phyloP scores from a whole-genome alignment of 148 eudicot genomes.

The Salicornia ramosissima region DNA sequence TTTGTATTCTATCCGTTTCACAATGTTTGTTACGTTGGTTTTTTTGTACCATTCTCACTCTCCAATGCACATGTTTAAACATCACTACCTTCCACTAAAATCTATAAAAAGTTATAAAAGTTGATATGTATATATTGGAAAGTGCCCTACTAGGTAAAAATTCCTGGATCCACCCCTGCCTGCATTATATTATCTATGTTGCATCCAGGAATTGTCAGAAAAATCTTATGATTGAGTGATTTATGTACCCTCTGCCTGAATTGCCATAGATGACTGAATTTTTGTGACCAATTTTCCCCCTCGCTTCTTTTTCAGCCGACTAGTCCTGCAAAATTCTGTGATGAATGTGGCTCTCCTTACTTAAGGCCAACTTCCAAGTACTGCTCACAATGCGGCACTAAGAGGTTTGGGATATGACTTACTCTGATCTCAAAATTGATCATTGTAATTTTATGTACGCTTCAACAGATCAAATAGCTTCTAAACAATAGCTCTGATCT shows the following conservation, averaged over 20 bases:
- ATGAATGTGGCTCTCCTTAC: constrained; percentile 89
- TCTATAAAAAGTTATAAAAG: too few species aligned
- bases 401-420: constrained; percentile 69
- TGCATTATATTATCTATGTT: not conserved
- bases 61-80: too few species aligned
- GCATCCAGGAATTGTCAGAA: not conserved
- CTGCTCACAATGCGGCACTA: constrained; percentile 90
- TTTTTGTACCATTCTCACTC: too few species aligned
- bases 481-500: not conserved
- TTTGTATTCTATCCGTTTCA: too few species aligned
- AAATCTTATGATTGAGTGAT: not conserved
- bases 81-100: too few species aligned
- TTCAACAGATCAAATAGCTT: not conserved
- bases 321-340: constrained; percentile 90
- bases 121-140: too few species aligned
- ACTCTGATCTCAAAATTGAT: not conserved
- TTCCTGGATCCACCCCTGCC: too few species aligned
- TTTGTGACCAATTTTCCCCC: not conserved
- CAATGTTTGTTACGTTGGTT: too few species aligned
- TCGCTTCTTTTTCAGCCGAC: constrained; percentile 41
- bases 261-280: not conserved
- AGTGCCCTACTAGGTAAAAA: too few species aligned
- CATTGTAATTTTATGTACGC: not conserved
- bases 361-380: constrained; percentile 84
- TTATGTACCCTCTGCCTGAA: not conserved